A percentile compares a stretch with the other conserved stretches of the same genome.
These are phyloP conservation scores for Oryza australiensis DNA, from an alignment of 176 grass and related monocot species.

Conservation along the genomic window DNA sequence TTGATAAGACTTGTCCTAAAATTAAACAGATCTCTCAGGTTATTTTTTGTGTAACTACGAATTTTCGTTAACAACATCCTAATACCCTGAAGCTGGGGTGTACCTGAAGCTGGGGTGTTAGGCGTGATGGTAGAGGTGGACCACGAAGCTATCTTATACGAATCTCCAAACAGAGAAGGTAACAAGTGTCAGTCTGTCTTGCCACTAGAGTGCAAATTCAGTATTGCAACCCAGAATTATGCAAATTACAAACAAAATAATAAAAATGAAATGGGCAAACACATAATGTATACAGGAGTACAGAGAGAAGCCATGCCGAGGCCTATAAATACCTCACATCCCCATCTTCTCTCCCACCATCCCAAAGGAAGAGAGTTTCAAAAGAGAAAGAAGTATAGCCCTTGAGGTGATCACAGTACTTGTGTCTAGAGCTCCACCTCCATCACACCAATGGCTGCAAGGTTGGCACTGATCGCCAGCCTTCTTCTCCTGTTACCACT, in stretches of 20 bases:
- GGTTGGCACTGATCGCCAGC: background rate
- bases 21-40: no score
- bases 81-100: no score
- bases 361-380: slow-evolving; percentile 14
- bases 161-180: background rate
- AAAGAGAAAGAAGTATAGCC: background rate
- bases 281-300: background rate
- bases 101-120: no score
- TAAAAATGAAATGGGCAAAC: background rate
- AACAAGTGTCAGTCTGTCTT: background rate
- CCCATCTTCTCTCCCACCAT: background rate
- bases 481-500: slow-evolving; percentile 24
- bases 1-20: no score
- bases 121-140: no score
- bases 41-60: no score
- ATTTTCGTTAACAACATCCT: no score
- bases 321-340: slow-evolving; percentile 18
- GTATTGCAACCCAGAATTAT: background rate
- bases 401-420: no score
- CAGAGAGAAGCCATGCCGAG: background rate
- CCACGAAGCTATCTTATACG: background rate
- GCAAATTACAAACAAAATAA: background rate
- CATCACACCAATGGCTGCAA: slow-evolving; percentile 11
- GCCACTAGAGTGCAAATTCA: background rate
- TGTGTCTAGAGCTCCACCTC: no score